These are phyloP conservation scores for Solanum hybrid DNA, from an alignment of 305 asterid genomes.

Conservation along the genomic window DNA sequence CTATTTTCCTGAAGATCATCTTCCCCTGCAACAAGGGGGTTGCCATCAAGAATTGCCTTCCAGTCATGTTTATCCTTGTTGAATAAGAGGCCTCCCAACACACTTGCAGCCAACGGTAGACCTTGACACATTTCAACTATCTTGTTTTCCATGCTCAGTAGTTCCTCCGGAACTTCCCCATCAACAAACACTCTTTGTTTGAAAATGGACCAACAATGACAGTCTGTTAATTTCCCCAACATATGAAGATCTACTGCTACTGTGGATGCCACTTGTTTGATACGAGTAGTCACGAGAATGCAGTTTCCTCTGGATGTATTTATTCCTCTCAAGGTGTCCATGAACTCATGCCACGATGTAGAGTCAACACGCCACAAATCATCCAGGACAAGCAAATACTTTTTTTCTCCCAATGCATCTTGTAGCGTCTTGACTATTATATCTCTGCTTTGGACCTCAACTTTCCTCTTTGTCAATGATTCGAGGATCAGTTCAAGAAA, in stretches of 20 bases:
- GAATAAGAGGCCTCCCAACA: background rate
- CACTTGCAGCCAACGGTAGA: background rate
- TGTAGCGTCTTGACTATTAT: background rate
- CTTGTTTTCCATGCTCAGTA: background rate
- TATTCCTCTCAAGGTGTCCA: background rate
- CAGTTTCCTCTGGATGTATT: background rate
- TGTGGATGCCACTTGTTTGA: background rate
- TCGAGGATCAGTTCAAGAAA: background rate
- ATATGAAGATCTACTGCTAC: background rate
- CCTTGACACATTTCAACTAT: background rate
- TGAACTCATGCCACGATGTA: background rate
- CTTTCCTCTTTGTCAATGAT: rapidly evolving
- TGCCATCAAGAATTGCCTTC: background rate
- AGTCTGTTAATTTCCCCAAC: background rate
- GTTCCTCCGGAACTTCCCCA: background rate
- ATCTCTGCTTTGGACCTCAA: background rate
- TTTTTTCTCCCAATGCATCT: background rate
- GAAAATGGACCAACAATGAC: background rate
- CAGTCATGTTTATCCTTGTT: background rate
- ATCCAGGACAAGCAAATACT: background rate
- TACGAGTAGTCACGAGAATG: background rate
- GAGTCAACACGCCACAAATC: background rate
- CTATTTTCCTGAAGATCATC: background rate
- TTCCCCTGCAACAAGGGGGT: background rate
- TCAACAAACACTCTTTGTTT: background rate